Conservation (phyloP, 768 basidiomycete species). For the Rhizopogon vesiculosus region DNA sequence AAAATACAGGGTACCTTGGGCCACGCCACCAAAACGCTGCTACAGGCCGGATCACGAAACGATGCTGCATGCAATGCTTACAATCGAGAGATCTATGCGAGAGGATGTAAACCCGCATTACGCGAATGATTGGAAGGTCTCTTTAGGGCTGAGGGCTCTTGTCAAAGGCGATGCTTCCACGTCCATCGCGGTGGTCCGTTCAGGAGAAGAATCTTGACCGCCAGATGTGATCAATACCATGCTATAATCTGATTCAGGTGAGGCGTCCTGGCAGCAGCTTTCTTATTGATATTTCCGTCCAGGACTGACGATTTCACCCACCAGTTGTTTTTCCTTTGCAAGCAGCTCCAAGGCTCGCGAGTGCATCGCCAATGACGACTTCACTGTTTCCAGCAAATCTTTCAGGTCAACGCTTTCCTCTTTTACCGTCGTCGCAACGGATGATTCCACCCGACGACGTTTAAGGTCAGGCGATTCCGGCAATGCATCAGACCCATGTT, state of each 20-base stretch:
- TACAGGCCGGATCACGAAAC: neutral
- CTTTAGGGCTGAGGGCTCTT: no score
- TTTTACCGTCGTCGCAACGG: slow-evolving; percentile 10
- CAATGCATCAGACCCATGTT: neutral
- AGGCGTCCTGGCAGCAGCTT: slow-evolving; percentile 6
- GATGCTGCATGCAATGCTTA: neutral
- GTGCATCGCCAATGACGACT: slow-evolving; percentile 45
- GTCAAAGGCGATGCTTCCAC: neutral
- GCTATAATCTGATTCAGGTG: slow-evolving; percentile 11
- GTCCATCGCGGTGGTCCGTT: neutral
- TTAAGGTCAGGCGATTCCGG: slow-evolving; percentile 7
- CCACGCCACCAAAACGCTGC: neutral
- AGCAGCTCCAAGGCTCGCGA: slow-evolving; percentile 37
- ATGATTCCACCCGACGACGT: slow-evolving; percentile 8
- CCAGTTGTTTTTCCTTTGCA: slow-evolving; percentile 45
- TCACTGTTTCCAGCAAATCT: slow-evolving; percentile 40
- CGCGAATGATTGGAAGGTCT: neutral
- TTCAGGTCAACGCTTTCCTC: slow-evolving; percentile 20
- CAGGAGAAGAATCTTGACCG: slow-evolving; percentile 10
- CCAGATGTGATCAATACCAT: slow-evolving; percentile 5
- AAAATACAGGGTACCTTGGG: neutral
- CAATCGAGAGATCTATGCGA: neutral
- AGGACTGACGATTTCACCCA: slow-evolving; percentile 11
- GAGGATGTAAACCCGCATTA: neutral
- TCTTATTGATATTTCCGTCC: neutral